Evolutionary conservation across 305 asterid species (phyloP).

Genomic region (Fraxinus floribunda): DNA sequence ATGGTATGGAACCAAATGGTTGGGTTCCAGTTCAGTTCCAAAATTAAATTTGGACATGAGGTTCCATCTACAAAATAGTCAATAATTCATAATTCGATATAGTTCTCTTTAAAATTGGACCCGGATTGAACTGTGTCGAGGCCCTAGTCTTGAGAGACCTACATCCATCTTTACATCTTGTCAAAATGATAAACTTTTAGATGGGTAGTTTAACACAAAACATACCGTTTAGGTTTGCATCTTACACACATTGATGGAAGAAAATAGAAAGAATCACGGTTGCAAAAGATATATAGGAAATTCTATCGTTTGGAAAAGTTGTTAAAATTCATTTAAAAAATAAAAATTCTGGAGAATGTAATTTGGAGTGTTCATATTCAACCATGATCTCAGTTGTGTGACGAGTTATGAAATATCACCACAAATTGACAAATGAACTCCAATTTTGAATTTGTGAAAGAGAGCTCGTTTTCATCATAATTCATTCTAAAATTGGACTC

Average conservation of each 20-base stretch:
- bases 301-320: too few relatives aligned
- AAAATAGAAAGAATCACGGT: not conserved
- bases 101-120: not conserved
- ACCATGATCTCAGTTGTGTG: not conserved
- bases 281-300: not conserved
- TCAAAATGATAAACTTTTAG: not conserved
- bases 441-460: not conserved
- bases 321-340: too few relatives aligned
- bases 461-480: not conserved
- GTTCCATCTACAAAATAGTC: not conserved
- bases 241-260: not conserved
- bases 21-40: too few relatives aligned
- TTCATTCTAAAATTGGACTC: not conserved
- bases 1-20: too few relatives aligned
- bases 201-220: not conserved
- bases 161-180: not conserved
- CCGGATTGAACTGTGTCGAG: not conserved
- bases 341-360: not conserved
- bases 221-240: not conserved
- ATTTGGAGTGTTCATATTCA: not conserved
- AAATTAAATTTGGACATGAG: too few relatives aligned
- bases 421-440: not conserved
- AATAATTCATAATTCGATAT: too few relatives aligned
- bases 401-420: not conserved
- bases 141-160: not conserved